phyloP scores from a whole-genome alignment of 257 asterid species.

The Solanum pinnatisectum region DNA sequence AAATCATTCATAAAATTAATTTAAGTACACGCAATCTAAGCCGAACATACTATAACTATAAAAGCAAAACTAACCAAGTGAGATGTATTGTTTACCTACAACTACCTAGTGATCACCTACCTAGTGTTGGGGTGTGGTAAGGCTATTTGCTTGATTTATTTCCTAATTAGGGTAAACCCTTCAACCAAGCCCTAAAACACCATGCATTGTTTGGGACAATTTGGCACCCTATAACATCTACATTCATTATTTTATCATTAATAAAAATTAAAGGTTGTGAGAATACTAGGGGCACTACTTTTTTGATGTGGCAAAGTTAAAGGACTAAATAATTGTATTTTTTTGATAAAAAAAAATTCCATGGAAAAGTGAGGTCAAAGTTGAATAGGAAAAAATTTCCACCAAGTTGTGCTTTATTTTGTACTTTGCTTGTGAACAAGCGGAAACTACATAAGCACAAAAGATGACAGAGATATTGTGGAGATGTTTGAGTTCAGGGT shows the following conservation, averaged over 20 bases:
- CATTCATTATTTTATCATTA: not conserved
- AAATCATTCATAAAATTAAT: not conserved
- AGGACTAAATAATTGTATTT: not conserved
- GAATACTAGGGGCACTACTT: not conserved
- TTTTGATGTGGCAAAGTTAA: not conserved
- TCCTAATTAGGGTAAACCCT: not conserved
- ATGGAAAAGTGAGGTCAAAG: not conserved
- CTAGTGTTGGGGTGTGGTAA: not conserved
- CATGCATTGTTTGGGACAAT: conserved; percentile 5
- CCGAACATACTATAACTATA: not conserved
- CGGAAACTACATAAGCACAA: not conserved
- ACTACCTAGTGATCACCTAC: not conserved
- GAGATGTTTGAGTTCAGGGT: not conserved
- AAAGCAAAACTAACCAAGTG: not conserved
- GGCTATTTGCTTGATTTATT: not conserved
- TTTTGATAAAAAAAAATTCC: not conserved
- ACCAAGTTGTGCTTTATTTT: not conserved
- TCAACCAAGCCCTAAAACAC: not conserved
- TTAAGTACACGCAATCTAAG: accelerated
- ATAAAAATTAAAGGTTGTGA: not conserved
- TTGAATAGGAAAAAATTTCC: not conserved
- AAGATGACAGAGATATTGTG: not conserved
- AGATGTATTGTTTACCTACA: not conserved
- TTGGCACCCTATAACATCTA: not conserved
- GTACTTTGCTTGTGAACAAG: not conserved